Percentiles rank a stretch among this genome's conserved stretches.
Conservation (phyloP, 305 asterid genomes). For the Petunia hybrid region DNA sequence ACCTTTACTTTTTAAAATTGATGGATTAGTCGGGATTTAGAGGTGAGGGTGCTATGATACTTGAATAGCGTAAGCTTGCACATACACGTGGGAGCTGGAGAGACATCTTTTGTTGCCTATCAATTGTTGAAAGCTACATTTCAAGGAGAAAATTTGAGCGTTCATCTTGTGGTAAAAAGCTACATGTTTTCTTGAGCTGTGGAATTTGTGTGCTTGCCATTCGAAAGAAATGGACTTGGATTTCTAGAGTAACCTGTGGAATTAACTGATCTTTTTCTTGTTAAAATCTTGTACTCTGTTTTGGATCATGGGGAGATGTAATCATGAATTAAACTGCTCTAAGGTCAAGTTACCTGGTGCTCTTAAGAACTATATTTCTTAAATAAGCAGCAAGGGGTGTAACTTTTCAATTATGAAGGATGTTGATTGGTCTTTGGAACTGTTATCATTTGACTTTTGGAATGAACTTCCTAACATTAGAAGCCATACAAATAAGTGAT, state of each 20-base stretch:
- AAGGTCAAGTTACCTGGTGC: not conserved
- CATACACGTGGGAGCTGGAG: not conserved
- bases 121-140: not conserved
- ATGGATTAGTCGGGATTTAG: not conserved
- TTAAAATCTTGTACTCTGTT: constrained; percentile 14
- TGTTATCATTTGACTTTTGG: not conserved
- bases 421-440: not conserved
- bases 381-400: not conserved
- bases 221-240: constrained; percentile 5
- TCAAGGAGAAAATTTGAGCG: not conserved
- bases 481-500: constrained; percentile 20
- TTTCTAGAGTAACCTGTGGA: constrained; percentile 18
- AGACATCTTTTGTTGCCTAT: constrained; percentile 10
- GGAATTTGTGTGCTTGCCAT: constrained; percentile 7
- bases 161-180: constrained; percentile 6
- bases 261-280: constrained; percentile 10
- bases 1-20: constrained; percentile 14
- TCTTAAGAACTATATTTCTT: not conserved
- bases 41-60: not conserved
- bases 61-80: not conserved
- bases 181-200: not conserved
- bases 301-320: constrained; percentile 2
- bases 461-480: not conserved
- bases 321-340: constrained; percentile 7
- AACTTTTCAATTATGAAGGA: not conserved